Conservation (phyloP, 345 rosid genomes). For the Carallia pectinifolia region DNA sequence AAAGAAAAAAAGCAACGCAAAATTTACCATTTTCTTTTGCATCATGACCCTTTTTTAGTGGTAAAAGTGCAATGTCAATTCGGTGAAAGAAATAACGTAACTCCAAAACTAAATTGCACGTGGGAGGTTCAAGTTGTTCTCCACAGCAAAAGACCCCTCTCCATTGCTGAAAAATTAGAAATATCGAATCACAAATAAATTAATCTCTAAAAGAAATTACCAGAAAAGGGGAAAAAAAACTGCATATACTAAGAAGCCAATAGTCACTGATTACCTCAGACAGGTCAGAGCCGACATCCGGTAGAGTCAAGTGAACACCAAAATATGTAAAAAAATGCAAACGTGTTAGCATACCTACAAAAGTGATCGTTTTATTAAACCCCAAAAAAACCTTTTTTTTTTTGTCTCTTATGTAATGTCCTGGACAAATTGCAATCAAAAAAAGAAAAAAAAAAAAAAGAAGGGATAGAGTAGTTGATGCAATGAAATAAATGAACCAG, state of each 20-base stretch:
- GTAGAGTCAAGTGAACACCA: conserved; percentile 92
- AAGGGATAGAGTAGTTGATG: neutral
- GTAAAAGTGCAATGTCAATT: neutral
- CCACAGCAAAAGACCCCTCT: conserved; percentile 50
- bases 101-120: conserved; percentile 47
- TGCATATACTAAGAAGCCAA: neutral
- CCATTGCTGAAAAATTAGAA: conserved; percentile 50
- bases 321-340: conserved; percentile 90
- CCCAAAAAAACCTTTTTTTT: no score
- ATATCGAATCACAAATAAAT: neutral
- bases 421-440: neutral
- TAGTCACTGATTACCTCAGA: conserved; percentile 51
- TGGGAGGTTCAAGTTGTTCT: conserved; percentile 58
- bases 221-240: neutral
- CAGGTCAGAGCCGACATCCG: conserved; percentile 92
- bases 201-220: no score
- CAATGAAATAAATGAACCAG: neutral
- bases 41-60: neutral
- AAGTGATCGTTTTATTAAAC: no score
- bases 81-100: neutral
- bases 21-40: conserved; percentile 3
- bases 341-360: conserved; percentile 82
- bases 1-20: neutral
- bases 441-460: neutral
- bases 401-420: no score